These are phyloP conservation scores for Oryza punctata DNA, from an alignment of 176 grass and related monocot genomes.

Conservation along the genomic window DNA sequence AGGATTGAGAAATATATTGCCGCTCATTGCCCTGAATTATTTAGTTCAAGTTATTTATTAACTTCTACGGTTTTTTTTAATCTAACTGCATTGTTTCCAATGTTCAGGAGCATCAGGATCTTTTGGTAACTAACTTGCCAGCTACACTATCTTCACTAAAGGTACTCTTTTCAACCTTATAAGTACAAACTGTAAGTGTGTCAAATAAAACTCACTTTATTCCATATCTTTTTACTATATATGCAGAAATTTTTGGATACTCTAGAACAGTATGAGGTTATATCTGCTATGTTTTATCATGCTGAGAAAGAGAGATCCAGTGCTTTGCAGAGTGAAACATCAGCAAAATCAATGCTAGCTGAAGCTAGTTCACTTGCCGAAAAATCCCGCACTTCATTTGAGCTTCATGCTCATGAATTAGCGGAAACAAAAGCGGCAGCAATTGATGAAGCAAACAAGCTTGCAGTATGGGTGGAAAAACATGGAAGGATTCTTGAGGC, in stretches of 20 bases:
- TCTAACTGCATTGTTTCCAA: conserved; percentile 38
- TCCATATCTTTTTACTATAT: conserved; percentile 15
- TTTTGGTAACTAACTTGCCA: conserved; percentile 82
- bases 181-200: conserved; percentile 11
- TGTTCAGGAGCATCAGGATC: conserved; percentile 92
- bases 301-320: conserved; percentile 90
- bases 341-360: conserved; percentile 74
- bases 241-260: conserved; percentile 71
- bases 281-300: conserved; percentile 76
- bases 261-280: conserved; percentile 75
- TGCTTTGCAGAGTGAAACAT: conserved; percentile 80
- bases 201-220: conserved; percentile 29
- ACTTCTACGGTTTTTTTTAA: background rate
- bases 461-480: conserved; percentile 82
- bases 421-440: conserved; percentile 66
- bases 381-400: conserved; percentile 73
- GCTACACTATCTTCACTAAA: conserved; percentile 73
- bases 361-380: conserved; percentile 79
- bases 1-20: conserved; percentile 28
- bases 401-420: conserved; percentile 76
- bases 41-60: conserved; percentile 26
- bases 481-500: conserved; percentile 81
- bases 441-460: conserved; percentile 71
- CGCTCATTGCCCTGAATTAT: conserved; percentile 22
- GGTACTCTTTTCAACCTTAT: conserved; percentile 54